Percentiles rank a stretch among this genome's conserved stretches.
Evolutionary conservation across 306 rosid genomes (phyloP).

Genomic region (Ceratonia siliqua): DNA sequence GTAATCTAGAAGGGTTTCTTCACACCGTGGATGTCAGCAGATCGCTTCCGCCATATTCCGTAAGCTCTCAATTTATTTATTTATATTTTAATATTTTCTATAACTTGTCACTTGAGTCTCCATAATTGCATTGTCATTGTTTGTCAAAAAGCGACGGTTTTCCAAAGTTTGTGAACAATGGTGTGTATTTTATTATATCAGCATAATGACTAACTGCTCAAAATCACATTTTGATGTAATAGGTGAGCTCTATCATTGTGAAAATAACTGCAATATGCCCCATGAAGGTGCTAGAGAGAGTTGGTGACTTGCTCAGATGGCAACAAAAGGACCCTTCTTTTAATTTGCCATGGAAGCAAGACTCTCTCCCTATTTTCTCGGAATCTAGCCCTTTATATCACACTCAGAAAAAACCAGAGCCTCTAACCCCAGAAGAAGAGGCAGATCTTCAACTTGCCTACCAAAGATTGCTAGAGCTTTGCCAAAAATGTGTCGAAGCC

Average conservation of each 20-base stretch:
- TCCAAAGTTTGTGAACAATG: no score
- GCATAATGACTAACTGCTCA: slow-evolving; percentile 32
- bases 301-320: slow-evolving; percentile 89
- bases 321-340: slow-evolving; percentile 67
- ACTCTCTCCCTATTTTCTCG: slow-evolving; percentile 64
- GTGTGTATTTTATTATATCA: no score
- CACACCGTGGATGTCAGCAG: slow-evolving; percentile 56
- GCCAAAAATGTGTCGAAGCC: slow-evolving; percentile 54
- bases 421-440: slow-evolving; percentile 67
- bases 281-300: slow-evolving; percentile 56
- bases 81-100: no score
- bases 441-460: slow-evolving; percentile 57
- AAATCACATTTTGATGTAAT: background rate
- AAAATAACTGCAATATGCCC: slow-evolving; percentile 93
- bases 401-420: slow-evolving; percentile 56
- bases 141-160: background rate
- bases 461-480: slow-evolving; percentile 56
- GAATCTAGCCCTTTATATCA: slow-evolving; percentile 73
- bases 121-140: background rate
- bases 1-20: slow-evolving; percentile 59
- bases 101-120: no score
- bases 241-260: slow-evolving; percentile 71
- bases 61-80: no score
- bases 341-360: slow-evolving; percentile 75
- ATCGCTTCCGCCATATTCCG: slow-evolving; percentile 77